Conservation (phyloP, 768 basidiomycete genomes). For the Boletus reticuloceps region DNA sequence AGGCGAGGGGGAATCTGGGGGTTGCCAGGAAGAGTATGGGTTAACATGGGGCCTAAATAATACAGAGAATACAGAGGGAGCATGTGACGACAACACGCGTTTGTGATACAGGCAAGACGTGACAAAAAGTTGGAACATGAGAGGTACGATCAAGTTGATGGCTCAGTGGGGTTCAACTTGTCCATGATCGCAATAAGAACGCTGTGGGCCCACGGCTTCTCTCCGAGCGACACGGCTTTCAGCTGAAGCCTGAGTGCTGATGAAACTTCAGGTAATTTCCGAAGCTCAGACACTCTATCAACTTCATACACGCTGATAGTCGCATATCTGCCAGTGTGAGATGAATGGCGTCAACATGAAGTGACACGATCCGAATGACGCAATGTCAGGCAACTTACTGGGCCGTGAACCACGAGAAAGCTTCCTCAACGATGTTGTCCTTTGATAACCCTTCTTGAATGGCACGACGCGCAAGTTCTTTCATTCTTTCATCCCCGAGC, state of each 20-base stretch:
- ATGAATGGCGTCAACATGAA: background rate
- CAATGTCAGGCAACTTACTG: conserved; percentile 21
- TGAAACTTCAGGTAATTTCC: conserved; percentile 21
- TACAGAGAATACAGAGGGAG: background rate
- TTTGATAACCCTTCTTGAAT: conserved; percentile 22
- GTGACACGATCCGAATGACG: background rate
- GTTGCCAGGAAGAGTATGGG: conserved; percentile 65
- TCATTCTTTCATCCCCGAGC: conserved; percentile 25
- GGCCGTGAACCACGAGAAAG: conserved; percentile 31
- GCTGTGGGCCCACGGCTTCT: conserved; percentile 26
- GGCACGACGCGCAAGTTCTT: conserved; percentile 24
- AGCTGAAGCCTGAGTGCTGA: conserved; percentile 22
- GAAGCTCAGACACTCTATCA: conserved; percentile 16
- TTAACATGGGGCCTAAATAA: conserved; percentile 13
- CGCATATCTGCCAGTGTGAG: conserved; percentile 15
- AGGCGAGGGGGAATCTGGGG: conserved; percentile 71
- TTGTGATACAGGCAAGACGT: background rate
- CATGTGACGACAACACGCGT: background rate
- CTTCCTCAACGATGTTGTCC: conserved; percentile 27
- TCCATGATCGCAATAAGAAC: conserved; percentile 26
- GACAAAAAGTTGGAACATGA: background rate
- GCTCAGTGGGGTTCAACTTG: conserved; percentile 11
- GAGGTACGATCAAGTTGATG: background rate
- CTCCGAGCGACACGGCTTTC: conserved; percentile 20
- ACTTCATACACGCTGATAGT: conserved; percentile 16